Evolutionary conservation across 495 filamentous ascomycete genomes (phyloP).

Genomic region (Penicillium steckii): DNA sequence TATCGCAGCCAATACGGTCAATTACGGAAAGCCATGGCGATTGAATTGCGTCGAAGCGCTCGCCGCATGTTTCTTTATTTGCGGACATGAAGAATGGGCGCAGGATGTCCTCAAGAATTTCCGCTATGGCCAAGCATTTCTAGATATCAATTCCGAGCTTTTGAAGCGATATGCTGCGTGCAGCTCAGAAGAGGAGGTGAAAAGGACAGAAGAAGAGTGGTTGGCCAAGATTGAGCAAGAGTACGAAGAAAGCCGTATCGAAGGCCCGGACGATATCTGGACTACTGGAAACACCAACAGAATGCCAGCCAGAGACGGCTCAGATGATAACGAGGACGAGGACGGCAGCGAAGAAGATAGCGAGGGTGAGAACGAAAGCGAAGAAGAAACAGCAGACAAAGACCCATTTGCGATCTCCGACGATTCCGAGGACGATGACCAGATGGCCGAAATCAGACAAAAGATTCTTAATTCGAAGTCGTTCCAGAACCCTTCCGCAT

Average conservation of each 20-base stretch:
- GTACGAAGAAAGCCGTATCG: slow-evolving; percentile 74
- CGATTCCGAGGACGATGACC: slow-evolving; percentile 76
- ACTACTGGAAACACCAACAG: slow-evolving; percentile 83
- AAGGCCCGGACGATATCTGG: slow-evolving; percentile 68
- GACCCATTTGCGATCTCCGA: slow-evolving; percentile 75
- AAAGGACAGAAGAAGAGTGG: slow-evolving; percentile 82
- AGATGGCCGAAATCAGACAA: slow-evolving; percentile 87
- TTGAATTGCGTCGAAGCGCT: slow-evolving; percentile 95
- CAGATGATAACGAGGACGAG: slow-evolving; percentile 46
- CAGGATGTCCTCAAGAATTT: slow-evolving; percentile 78
- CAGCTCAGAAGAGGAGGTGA: slow-evolving; percentile 79
- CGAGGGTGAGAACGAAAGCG: slow-evolving; percentile 46
- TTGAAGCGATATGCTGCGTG: slow-evolving; percentile 85
- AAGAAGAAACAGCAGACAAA: slow-evolving; percentile 45
- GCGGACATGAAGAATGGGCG: slow-evolving; percentile 89
- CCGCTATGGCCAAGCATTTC: slow-evolving; percentile 80
- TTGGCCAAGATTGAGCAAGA: slow-evolving; percentile 85
- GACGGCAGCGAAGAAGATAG: slow-evolving; percentile 55
- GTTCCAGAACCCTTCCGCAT: slow-evolving; percentile 63
- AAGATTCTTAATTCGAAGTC: slow-evolving; percentile 83
- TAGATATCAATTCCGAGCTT: slow-evolving; percentile 82
- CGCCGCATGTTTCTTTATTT: slow-evolving; percentile 89
- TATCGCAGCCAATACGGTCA: slow-evolving; percentile 93
- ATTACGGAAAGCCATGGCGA: slow-evolving; percentile 93
- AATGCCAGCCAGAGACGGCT: slow-evolving; percentile 44